Conservation (phyloP, 805 yeast species). For the Monosporozyma solicola region DNA sequence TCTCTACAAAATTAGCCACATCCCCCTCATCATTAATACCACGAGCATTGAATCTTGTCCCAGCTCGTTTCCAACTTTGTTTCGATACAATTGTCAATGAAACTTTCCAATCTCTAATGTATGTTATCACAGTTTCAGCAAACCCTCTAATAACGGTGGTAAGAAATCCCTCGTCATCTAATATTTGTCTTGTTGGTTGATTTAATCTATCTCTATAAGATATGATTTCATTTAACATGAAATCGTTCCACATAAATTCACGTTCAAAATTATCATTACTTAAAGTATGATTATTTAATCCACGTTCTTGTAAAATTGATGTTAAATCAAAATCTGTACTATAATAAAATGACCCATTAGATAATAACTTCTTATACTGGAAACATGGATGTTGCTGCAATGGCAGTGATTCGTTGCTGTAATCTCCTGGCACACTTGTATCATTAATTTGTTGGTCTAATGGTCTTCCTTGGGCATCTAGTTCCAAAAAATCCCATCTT, state of each 20-base stretch:
- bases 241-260: slow-evolving; percentile 95
- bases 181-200: slow-evolving; percentile 40
- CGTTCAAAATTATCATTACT: slow-evolving; percentile 55
- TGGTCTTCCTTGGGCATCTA: slow-evolving; percentile 54
- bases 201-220: slow-evolving; percentile 64
- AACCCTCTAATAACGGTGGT: slow-evolving; percentile 93
- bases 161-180: slow-evolving; percentile 72
- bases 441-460: slow-evolving; percentile 1
- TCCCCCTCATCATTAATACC: slow-evolving; percentile 93
- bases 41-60: slow-evolving; percentile 86
- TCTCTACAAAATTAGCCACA: slow-evolving; percentile 93
- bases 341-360: slow-evolving; percentile 86
- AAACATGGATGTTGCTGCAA: slow-evolving; percentile 72
- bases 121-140: slow-evolving; percentile 61
- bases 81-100: slow-evolving; percentile 75
- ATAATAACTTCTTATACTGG: slow-evolving; percentile 64
- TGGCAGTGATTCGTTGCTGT: slow-evolving; percentile 6
- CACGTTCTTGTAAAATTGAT: slow-evolving; percentile 69
- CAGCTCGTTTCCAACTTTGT: slow-evolving; percentile 94
- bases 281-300: slow-evolving; percentile 39
- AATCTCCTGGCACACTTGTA: background rate
- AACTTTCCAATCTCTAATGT: slow-evolving; percentile 32
- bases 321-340: slow-evolving; percentile 90
- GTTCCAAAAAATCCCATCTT: slow-evolving; percentile 73
- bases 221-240: slow-evolving; percentile 74